These are phyloP conservation scores for Zymoseptoria ardabiliae DNA, from an alignment of 2,329 filamentous ascomycete species.

Conservation along the genomic window DNA sequence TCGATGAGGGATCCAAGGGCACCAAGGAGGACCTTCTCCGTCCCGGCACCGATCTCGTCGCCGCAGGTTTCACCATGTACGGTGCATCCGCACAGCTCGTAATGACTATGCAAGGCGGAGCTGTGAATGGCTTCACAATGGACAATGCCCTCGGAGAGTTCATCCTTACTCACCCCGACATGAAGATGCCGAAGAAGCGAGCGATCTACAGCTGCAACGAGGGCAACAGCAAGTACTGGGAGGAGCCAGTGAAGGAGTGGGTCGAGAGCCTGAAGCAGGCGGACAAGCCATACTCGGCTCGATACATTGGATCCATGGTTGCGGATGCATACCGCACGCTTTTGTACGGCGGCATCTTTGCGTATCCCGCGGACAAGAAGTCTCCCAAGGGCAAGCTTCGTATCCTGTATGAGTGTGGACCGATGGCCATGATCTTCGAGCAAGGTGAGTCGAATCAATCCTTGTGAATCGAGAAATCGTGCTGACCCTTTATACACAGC, in stretches of 20 bases:
- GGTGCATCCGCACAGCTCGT: constrained; percentile 93
- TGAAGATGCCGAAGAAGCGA: constrained; percentile 73
- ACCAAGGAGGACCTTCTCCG: constrained; percentile 79
- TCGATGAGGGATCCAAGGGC: constrained; percentile 66
- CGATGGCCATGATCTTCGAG: constrained; percentile 98
- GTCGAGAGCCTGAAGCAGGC: constrained; percentile 84
- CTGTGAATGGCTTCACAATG: constrained; percentile 95
- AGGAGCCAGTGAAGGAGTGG: constrained; percentile 77
- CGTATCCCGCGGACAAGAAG: constrained; percentile 96
- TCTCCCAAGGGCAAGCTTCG: constrained; percentile 96
- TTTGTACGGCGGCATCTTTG: constrained; percentile 93
- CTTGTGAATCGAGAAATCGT: neutral
- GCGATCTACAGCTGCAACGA: constrained; percentile 98
- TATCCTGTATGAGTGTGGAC: constrained; percentile 96
- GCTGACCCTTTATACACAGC: constrained; percentile 46
- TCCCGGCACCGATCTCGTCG: constrained; percentile 84
- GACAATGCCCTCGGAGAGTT: constrained; percentile 97
- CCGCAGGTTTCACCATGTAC: constrained; percentile 99
- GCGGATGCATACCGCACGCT: constrained; percentile 95
- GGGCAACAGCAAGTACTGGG: constrained; percentile 96
- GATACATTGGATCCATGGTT: constrained; percentile 98
- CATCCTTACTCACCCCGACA: constrained; percentile 93
- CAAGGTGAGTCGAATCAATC: constrained; percentile 60
- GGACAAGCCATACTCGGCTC: constrained; percentile 72
- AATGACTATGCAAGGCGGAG: constrained; percentile 88